These are phyloP conservation scores for Yamadazyma aaseri DNA, from an alignment of 1,139 yeast species.

Conservation along the genomic window DNA sequence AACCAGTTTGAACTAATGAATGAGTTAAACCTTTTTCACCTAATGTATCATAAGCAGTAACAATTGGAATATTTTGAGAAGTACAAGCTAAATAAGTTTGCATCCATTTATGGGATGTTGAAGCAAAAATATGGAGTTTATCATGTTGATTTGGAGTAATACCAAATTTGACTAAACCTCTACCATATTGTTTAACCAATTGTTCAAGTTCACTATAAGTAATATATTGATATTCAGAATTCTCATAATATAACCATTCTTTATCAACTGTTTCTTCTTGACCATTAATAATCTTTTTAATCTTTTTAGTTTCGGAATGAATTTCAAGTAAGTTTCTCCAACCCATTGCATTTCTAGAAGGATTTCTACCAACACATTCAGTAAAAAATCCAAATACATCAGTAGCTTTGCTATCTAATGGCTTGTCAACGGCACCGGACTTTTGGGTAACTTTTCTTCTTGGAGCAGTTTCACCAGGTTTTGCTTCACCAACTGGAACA, in stretches of 20 bases:
- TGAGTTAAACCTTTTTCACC: slow-evolving; percentile 91
- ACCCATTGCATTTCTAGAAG: slow-evolving; percentile 62
- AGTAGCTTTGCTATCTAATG: slow-evolving; percentile 55
- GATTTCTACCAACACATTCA: slow-evolving; percentile 62
- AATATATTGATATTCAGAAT: slow-evolving; percentile 67
- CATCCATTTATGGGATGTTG: slow-evolving; percentile 88
- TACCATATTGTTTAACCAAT: slow-evolving; percentile 57
- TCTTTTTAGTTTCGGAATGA: slow-evolving; percentile 72
- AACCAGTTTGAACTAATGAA: slow-evolving; percentile 77
- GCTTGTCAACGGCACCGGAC: slow-evolving; percentile 55
- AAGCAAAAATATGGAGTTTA: slow-evolving; percentile 79
- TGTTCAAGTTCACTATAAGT: slow-evolving; percentile 58
- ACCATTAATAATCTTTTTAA: slow-evolving; percentile 79
- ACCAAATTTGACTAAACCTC: slow-evolving; percentile 78
- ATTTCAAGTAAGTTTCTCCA: slow-evolving; percentile 75
- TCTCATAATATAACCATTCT: slow-evolving; percentile 84
- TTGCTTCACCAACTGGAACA: slow-evolving; percentile 79
- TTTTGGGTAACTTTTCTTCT: slow-evolving; percentile 70
- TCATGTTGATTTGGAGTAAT: slow-evolving; percentile 59
- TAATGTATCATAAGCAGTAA: slow-evolving; percentile 95
- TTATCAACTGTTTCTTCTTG: slow-evolving; percentile 69
- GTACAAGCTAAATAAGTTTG: slow-evolving; percentile 77
- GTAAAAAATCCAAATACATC: slow-evolving; percentile 71
- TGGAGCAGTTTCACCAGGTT: slow-evolving; percentile 88
- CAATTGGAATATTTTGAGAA: slow-evolving; percentile 79